Conservation (phyloP, 2,329 filamentous ascomycete species). For the Aspergillus tubingensis region DNA sequence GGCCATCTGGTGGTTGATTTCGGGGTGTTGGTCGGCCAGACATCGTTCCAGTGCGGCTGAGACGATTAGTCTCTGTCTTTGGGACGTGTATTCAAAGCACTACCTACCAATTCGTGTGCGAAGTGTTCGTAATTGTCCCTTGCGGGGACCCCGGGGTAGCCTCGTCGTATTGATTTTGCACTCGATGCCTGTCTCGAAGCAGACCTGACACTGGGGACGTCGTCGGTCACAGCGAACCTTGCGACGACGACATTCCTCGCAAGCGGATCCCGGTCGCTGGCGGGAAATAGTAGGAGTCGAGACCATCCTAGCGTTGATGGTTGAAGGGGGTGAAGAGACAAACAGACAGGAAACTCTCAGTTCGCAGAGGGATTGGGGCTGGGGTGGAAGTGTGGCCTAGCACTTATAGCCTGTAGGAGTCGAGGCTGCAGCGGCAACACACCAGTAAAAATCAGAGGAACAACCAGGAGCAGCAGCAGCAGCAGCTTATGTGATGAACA, state of each 20-base stretch:
- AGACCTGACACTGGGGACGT: slow-evolving; percentile 30
- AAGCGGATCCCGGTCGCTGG: slow-evolving; percentile 31
- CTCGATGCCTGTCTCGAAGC: slow-evolving; percentile 29
- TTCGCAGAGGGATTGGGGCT: neutral
- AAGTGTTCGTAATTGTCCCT: slow-evolving; percentile 31
- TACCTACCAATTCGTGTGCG: slow-evolving; percentile 31
- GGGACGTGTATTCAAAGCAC: neutral
- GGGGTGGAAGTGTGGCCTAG: neutral
- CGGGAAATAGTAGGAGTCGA: slow-evolving; percentile 22
- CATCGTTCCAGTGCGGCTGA: slow-evolving; percentile 30
- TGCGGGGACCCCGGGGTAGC: slow-evolving; percentile 30
- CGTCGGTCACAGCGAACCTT: slow-evolving; percentile 33
- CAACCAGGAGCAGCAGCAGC: too few species aligned
- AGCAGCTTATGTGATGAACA: neutral
- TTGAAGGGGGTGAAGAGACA: neutral
- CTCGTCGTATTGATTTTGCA: slow-evolving; percentile 31
- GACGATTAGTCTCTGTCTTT: neutral
- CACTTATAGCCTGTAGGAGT: neutral
- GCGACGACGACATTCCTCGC: slow-evolving; percentile 33
- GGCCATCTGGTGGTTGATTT: slow-evolving; percentile 21
- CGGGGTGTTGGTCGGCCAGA: slow-evolving; percentile 29
- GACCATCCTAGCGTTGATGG: slow-evolving; percentile 8
- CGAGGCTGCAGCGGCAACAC: too few species aligned
- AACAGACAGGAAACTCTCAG: neutral
- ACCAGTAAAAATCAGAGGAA: too few species aligned